phyloP scores from a whole-genome alignment of 192 early-diverging fungal species.

The Funneliformis geosporum region DNA sequence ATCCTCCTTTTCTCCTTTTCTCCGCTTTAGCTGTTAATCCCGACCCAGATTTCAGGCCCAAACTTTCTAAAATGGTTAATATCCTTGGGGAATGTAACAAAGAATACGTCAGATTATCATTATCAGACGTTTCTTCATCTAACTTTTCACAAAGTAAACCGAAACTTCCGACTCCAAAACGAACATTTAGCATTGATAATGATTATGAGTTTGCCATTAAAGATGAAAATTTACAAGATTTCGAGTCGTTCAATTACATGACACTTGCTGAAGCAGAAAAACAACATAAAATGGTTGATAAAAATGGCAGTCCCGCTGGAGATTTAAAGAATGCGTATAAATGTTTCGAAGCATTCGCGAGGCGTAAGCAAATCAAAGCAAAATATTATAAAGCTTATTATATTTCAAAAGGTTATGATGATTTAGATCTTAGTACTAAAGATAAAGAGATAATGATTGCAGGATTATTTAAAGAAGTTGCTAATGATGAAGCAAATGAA shows the following conservation, averaged over 20 bases:
- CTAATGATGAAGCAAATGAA: conserved; percentile 2
- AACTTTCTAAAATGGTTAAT: not conserved
- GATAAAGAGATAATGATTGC: not conserved
- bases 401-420: not conserved
- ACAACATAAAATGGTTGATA: not conserved
- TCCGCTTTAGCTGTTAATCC: not conserved
- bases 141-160: not conserved
- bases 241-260: conserved; percentile 2
- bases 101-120: not conserved
- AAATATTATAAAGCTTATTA: conserved; percentile 8
- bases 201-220: not conserved
- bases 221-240: not conserved
- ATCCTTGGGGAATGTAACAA: not conserved
- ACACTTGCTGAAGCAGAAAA: not conserved
- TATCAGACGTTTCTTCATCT: not conserved
- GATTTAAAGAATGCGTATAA: not conserved
- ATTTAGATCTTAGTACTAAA: not conserved
- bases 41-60: conserved; percentile 1
- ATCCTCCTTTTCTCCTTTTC: not conserved
- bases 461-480: conserved; percentile 11
- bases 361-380: not conserved
- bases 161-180: not conserved
- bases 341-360: conserved; percentile 1
- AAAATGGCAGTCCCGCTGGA: not conserved
- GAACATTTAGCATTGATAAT: not conserved